phyloP scores from a whole-genome alignment of 2,329 filamentous ascomycete genomes.

The Xylaria hypoxylon region DNA sequence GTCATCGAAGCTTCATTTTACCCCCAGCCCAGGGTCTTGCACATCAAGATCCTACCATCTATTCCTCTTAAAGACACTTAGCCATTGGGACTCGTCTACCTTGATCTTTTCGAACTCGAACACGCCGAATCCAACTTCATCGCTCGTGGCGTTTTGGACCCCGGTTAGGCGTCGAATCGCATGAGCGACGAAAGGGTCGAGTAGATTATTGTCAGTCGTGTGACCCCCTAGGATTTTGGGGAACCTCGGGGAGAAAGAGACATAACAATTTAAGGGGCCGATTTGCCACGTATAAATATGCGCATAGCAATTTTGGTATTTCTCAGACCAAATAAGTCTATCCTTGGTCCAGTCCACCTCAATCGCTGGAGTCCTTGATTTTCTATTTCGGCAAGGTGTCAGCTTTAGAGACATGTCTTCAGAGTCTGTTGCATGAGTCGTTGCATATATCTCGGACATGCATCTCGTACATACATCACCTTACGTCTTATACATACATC shows the following conservation, averaged over 20 bases:
- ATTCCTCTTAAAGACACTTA: slow-evolving; percentile 4
- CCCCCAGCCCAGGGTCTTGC: background rate
- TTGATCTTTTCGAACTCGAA: slow-evolving; percentile 2
- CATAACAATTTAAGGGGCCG: slow-evolving; percentile 1
- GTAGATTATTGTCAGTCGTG: no score
- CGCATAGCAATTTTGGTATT: background rate
- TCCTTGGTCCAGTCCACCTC: slow-evolving; percentile 8
- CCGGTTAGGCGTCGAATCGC: background rate
- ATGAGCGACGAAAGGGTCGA: background rate
- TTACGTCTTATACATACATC: no score
- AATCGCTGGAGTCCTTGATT: no score
- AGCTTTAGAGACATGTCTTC: no score
- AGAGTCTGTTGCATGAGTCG: no score
- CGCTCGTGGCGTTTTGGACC: background rate
- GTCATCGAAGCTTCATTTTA: slow-evolving; percentile 18
- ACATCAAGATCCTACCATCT: slow-evolving; percentile 7
- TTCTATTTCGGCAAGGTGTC: no score
- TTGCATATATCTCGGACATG: no score
- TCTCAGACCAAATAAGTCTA: slow-evolving; percentile 5
- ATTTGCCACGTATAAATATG: background rate
- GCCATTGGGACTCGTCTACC: slow-evolving; percentile 11
- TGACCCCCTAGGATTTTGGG: slow-evolving; percentile 10
- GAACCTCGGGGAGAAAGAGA: slow-evolving; percentile 9
- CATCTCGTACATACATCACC: no score
- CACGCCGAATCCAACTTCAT: background rate